phyloP scores from a whole-genome alignment of 2,329 filamentous ascomycete species.

The Neophaeococcomyces mojaviensis region DNA sequence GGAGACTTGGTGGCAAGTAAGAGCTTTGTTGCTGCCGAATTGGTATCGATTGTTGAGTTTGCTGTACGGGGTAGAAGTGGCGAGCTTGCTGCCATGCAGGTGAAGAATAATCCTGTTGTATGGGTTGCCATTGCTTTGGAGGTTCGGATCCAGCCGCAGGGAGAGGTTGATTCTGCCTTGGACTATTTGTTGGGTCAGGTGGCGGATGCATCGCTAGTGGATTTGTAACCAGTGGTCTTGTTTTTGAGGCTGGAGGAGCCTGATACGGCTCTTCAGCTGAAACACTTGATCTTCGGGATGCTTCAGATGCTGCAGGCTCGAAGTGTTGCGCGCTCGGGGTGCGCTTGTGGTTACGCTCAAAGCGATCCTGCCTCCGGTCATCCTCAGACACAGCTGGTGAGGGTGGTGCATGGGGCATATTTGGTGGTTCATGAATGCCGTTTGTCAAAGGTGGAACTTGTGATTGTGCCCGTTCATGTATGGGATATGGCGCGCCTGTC shows the following conservation, averaged over 20 bases:
- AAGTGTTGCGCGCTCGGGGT: not conserved
- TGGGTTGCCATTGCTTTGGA: not conserved
- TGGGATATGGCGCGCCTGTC: not conserved
- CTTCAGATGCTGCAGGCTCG: not conserved
- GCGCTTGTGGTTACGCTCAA: not conserved
- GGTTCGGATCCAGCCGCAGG: not conserved
- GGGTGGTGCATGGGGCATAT: not conserved
- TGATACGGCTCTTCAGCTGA: slow-evolving; percentile 1
- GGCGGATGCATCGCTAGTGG: slow-evolving; percentile 6
- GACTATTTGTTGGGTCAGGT: not conserved
- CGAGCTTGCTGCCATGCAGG: slow-evolving; percentile 5
- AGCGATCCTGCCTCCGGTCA: not conserved
- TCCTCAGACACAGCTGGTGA: not conserved
- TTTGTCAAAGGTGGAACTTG: too few relatives aligned
- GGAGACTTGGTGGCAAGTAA: not conserved
- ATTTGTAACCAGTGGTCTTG: not conserved
- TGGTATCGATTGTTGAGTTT: not conserved
- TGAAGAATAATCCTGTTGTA: slow-evolving; percentile 1
- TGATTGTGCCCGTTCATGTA: not conserved
- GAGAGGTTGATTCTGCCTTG: not conserved
- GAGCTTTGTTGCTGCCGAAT: too few relatives aligned
- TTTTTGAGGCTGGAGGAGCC: not conserved
- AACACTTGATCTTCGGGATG: slow-evolving; percentile 4
- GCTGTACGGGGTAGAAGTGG: not conserved
- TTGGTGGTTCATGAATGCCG: not conserved